phyloP scores from a whole-genome alignment of 345 rosid genomes.

The Gossypium anomalum region DNA sequence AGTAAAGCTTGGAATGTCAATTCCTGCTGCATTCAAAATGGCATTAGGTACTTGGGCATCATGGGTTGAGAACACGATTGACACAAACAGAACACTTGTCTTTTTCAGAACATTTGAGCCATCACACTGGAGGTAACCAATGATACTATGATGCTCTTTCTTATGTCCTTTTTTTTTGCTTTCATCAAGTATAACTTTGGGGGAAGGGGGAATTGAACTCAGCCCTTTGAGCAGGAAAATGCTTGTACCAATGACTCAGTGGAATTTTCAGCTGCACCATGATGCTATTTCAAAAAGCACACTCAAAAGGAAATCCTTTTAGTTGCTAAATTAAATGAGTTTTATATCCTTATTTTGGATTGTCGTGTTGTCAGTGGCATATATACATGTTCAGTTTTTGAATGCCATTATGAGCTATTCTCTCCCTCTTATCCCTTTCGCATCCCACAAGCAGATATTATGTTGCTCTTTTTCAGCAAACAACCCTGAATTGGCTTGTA shows the following conservation, averaged over 20 bases:
- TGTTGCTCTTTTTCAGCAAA: neutral
- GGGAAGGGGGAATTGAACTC: neutral
- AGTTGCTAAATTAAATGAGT: no score
- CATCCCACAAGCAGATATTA: neutral
- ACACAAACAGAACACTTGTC: constrained; percentile 57
- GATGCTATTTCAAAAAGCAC: neutral
- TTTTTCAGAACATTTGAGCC: constrained; percentile 85
- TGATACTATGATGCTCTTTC: neutral
- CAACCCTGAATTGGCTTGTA: neutral
- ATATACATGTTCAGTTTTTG: neutral
- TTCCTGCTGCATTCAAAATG: constrained; percentile 62
- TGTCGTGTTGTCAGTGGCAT: no score
- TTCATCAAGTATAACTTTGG: neutral
- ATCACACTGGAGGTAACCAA: constrained; percentile 76
- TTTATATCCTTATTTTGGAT: no score
- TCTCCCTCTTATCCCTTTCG: neutral
- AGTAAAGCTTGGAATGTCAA: constrained; percentile 72
- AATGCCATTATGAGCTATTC: neutral
- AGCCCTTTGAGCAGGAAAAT: neutral
- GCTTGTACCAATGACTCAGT: neutral
- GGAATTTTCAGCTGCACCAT: neutral
- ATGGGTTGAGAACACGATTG: constrained; percentile 54
- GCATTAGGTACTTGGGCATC: constrained; percentile 87
- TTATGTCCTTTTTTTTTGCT: neutral
- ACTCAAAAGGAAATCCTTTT: no score